phyloP scores from a whole-genome alignment of 108 stramenopile genomes.

The Cyclotella baltica region DNA sequence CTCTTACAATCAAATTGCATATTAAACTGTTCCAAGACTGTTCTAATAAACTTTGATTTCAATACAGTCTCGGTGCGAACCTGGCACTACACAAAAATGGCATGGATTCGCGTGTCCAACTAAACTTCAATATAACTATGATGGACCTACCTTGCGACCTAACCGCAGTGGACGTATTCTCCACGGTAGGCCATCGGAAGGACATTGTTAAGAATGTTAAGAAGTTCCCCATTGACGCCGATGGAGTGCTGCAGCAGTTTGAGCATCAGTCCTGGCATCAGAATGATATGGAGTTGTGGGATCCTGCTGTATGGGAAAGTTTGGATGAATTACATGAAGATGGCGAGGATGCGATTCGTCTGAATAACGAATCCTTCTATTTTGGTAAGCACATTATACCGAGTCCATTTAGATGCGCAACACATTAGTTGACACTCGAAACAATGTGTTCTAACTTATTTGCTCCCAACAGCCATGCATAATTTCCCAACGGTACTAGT shows the following conservation, averaged over 20 bases:
- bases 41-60: slow-evolving; percentile 39
- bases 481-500: slow-evolving; percentile 50
- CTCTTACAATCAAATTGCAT: background rate
- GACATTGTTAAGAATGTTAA: slow-evolving; percentile 75
- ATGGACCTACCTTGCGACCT: slow-evolving; percentile 88
- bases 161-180: slow-evolving; percentile 80
- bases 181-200: slow-evolving; percentile 64
- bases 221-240: slow-evolving; percentile 73
- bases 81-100: slow-evolving; percentile 37
- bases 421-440: background rate
- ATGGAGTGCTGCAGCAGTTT: slow-evolving; percentile 62
- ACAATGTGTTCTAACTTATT: background rate
- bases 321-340: slow-evolving; percentile 64
- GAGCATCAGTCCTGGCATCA: slow-evolving; percentile 73
- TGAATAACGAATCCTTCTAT: slow-evolving; percentile 43
- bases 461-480: slow-evolving; percentile 21
- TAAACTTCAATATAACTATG: slow-evolving; percentile 95
- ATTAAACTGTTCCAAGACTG: too few species aligned
- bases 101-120: slow-evolving; percentile 58
- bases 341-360: slow-evolving; percentile 58
- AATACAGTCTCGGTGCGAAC: slow-evolving; percentile 49
- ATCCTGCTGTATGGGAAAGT: slow-evolving; percentile 46
- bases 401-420: background rate
- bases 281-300: slow-evolving; percentile 62
- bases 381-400: slow-evolving; percentile 23